phyloP scores from a whole-genome alignment of 164 flowering plant genomes.

The Macadamia tetraphylla region DNA sequence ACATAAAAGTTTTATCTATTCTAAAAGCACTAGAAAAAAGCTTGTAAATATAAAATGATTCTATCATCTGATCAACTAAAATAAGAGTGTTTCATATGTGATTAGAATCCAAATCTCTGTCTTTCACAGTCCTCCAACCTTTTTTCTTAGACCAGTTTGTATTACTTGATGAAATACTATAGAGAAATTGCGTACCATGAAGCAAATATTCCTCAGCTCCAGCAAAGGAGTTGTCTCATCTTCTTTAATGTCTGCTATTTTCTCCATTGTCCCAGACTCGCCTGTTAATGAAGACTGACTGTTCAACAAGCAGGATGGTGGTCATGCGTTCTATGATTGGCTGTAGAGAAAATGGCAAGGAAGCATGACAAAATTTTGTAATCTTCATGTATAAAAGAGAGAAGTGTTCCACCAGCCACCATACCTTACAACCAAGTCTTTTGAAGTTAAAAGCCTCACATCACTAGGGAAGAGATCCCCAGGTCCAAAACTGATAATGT shows the following conservation, averaged over 20 bases:
- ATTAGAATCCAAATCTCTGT: no score
- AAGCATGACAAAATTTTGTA: slow-evolving; percentile 13
- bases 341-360: slow-evolving; percentile 12
- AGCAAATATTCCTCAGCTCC: slow-evolving; percentile 70
- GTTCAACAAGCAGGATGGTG: slow-evolving; percentile 42
- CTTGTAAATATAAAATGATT: no score
- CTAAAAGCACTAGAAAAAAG: no score
- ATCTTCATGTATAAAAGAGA: not conserved
- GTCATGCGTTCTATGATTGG: slow-evolving; percentile 24
- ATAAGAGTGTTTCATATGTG: no score
- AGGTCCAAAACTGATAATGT: slow-evolving; percentile 58
- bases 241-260: slow-evolving; percentile 59
- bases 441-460: slow-evolving; percentile 62
- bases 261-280: slow-evolving; percentile 59
- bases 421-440: slow-evolving; percentile 69
- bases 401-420: slow-evolving; percentile 1
- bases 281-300: slow-evolving; percentile 88
- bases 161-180: no score
- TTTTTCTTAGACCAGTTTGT: no score
- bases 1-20: no score
- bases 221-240: slow-evolving; percentile 55
- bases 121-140: no score
- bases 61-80: no score
- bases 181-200: slow-evolving; percentile 48
- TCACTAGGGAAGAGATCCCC: slow-evolving; percentile 85